phyloP scores from a whole-genome alignment of 2,329 filamentous ascomycete genomes.

The Fusarium agapanthi region DNA sequence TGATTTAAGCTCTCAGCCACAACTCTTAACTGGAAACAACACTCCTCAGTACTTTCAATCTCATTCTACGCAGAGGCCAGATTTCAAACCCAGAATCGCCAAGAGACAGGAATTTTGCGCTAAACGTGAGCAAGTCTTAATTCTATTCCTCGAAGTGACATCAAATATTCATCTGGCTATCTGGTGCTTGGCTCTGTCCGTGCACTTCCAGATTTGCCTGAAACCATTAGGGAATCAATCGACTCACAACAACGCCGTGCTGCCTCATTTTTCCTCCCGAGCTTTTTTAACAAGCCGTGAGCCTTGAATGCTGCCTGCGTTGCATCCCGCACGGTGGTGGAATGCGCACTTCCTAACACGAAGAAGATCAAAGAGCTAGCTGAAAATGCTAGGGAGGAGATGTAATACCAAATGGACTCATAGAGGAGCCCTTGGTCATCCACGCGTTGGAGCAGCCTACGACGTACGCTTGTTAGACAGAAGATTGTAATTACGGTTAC shows the following conservation, averaged over 20 bases:
- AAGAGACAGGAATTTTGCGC: too few relatives aligned
- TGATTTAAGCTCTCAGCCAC: too few relatives aligned
- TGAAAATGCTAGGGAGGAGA: not conserved
- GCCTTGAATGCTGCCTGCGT: not conserved
- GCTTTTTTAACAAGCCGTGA: not conserved
- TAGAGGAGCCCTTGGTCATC: not conserved
- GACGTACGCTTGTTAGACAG: not conserved
- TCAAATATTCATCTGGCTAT: not conserved
- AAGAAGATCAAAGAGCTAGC: not conserved
- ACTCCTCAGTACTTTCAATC: too few relatives aligned
- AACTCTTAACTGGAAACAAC: too few relatives aligned
- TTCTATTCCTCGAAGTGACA: too few relatives aligned
- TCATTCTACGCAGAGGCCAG: too few relatives aligned
- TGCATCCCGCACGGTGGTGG: not conserved
- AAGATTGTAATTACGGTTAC: not conserved
- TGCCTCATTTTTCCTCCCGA: not conserved
- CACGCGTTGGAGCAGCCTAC: not conserved
- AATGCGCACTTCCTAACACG: not conserved
- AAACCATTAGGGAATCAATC: not conserved
- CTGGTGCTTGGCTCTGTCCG: fast-evolving
- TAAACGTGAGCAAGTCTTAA: too few relatives aligned
- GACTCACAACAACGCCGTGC: not conserved
- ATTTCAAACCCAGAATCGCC: too few relatives aligned
- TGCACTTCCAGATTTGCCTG: not conserved
- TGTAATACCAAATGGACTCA: not conserved